A percentile compares a stretch with the other conserved stretches of the same genome.
Evolutionary conservation across 108 stramenopile species (phyloP).

Genomic region (Discostella pseudostelligera): DNA sequence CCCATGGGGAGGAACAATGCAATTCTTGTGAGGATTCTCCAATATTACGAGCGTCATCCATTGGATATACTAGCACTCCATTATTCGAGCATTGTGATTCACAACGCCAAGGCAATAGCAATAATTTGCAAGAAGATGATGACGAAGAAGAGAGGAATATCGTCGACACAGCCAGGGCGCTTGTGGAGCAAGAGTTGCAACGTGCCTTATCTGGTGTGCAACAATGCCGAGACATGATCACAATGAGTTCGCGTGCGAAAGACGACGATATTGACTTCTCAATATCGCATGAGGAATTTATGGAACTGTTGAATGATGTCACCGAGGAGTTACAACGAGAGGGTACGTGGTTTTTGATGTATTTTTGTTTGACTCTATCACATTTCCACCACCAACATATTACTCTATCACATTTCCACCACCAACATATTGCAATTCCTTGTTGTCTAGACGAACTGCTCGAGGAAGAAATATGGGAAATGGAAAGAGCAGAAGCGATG

Average conservation of each 20-base stretch:
- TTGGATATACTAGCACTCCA: background rate
- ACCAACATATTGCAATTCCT: background rate
- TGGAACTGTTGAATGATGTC: slow-evolving; percentile 28
- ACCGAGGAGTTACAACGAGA: slow-evolving; percentile 26
- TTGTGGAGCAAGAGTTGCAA: slow-evolving; percentile 34
- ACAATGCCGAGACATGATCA: slow-evolving; percentile 11
- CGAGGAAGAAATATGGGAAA: slow-evolving; percentile 21
- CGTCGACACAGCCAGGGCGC: slow-evolving; percentile 20
- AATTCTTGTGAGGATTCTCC: background rate
- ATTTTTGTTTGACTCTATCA: background rate
- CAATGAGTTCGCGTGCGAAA: background rate
- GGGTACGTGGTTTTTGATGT: slow-evolving; percentile 2
- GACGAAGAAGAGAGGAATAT: slow-evolving; percentile 6
- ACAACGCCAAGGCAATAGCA: background rate
- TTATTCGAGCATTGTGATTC: background rate
- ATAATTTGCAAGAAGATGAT: background rate
- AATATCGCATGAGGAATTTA: slow-evolving; percentile 30
- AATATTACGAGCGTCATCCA: no score
- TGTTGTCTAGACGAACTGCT: slow-evolving; percentile 16
- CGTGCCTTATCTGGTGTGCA: slow-evolving; percentile 20
- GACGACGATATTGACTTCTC: slow-evolving; percentile 7
- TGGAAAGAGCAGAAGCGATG: slow-evolving; percentile 28
- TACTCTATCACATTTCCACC: background rate
- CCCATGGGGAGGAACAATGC: background rate
- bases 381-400: background rate